A percentile compares a stretch with the other conserved stretches of the same genome.
These are phyloP conservation scores for Mrakiaceae sp. DNA, from an alignment of 1,284 basidiomycete genomes.

Conservation along the genomic window DNA sequence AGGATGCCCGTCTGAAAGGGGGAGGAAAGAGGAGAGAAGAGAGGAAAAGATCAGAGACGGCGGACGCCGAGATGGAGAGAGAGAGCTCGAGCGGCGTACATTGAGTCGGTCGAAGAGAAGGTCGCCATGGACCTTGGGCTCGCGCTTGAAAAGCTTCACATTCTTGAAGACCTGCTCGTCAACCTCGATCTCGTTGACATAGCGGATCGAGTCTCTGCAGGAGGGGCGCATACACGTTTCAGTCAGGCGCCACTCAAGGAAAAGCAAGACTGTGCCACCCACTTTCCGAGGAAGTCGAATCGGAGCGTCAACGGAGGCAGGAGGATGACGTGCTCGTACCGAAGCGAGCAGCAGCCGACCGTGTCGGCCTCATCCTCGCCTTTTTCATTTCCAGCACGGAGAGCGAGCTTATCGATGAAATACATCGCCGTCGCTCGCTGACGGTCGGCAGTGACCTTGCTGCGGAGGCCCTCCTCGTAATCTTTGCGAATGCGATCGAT, in stretches of 20 bases:
- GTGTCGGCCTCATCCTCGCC: conserved; percentile 96
- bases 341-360: conserved; percentile 89
- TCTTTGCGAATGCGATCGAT: conserved; percentile 80
- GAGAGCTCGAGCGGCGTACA: conserved; percentile 19
- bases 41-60: neutral
- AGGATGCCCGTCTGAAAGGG: conserved; percentile 56
- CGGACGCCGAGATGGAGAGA: neutral
- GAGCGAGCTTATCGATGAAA: conserved; percentile 86
- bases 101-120: conserved; percentile 73
- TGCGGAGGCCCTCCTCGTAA: conserved; percentile 71
- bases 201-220: conserved; percentile 70
- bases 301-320: conserved; percentile 68
- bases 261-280: too few relatives aligned
- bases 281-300: conserved; percentile 92
- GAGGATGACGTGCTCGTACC: conserved; percentile 87
- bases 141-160: conserved; percentile 75
- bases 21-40: conserved; percentile 10
- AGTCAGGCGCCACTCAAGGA: too few relatives aligned
- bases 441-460: conserved; percentile 81
- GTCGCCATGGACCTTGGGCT: conserved; percentile 78
- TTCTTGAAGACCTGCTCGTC: conserved; percentile 84
- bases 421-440: conserved; percentile 95
- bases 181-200: conserved; percentile 79
- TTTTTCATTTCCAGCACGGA: conserved; percentile 96
- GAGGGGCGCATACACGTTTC: too few relatives aligned